phyloP scores from a whole-genome alignment of 352 stramenopile species.

The Phytopythium kandeliae region DNA sequence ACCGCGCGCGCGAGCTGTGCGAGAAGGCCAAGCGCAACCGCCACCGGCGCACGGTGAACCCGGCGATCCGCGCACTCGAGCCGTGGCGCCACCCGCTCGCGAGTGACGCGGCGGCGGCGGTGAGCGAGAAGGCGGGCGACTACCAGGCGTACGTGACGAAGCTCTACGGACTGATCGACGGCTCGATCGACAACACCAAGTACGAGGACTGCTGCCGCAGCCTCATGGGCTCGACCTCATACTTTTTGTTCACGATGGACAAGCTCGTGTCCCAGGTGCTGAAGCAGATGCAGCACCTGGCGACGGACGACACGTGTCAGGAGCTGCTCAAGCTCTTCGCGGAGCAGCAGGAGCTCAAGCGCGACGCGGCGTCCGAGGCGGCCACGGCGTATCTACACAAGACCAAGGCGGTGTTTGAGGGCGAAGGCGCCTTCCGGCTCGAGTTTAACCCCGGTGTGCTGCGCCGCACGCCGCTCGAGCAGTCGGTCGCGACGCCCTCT shows the following conservation, averaged over 20 bases:
- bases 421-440: constrained; percentile 79
- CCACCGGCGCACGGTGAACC: constrained; percentile 84
- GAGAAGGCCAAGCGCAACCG: constrained; percentile 84
- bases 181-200: constrained; percentile 82
- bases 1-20: constrained; percentile 75
- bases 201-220: constrained; percentile 87
- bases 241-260: constrained; percentile 91
- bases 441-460: constrained; percentile 79
- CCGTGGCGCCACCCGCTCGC: constrained; percentile 57
- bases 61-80: constrained; percentile 68
- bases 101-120: constrained; percentile 24
- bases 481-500: constrained; percentile 30
- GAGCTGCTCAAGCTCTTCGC: constrained; percentile 73
- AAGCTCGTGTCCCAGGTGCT: constrained; percentile 81
- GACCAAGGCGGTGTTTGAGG: constrained; percentile 78
- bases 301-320: constrained; percentile 74
- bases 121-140: constrained; percentile 77
- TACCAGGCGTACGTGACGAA: constrained; percentile 87
- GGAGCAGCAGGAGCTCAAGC: constrained; percentile 34
- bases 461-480: constrained; percentile 68
- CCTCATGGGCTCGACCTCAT: constrained; percentile 87
- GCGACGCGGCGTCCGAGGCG: constrained; percentile 20
- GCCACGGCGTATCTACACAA: constrained; percentile 59
- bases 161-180: constrained; percentile 82
- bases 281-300: constrained; percentile 87